Evolutionary conservation across 768 basidiomycete genomes (phyloP), one percentile per base, ranked within the genome.

Genomic region (Phaeotremella fagi): DNA sequence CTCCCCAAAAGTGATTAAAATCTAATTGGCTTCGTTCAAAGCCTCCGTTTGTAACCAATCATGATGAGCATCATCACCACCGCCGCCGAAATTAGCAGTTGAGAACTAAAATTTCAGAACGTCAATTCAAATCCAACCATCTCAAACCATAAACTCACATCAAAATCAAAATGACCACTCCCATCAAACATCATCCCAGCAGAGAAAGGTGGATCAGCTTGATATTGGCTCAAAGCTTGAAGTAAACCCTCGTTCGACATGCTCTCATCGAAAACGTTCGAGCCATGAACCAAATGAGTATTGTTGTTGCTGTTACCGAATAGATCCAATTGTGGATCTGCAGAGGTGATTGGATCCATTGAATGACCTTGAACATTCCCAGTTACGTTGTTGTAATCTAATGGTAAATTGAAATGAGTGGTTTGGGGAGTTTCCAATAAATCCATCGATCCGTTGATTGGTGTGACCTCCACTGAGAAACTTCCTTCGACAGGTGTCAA

Each of bases 161-260:
- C 38, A 41, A 41, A 41, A 11, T 41, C 38, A 12, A 41, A 41
- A 12, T 20, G 12, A 14, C 38, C 38, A 20, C 38, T 41, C 18
- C 38, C 38, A 41, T 41, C 38, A 22, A 41, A 41, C 38, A 41
- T 41, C 38, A 41, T 41, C 38, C 22, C 12, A 41, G 38, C 38
- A 7, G 38, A 41, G 20, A 14, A 41, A 12, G 38, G 20, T 22
- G 12, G 38, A 6, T 41, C 38, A 6, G 12, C 38, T 12, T 22
- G 12, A 41, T 12, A 41, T 9, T 11, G 22, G 7, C 38, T 20
- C 12, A 41, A 20, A 41, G 38, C 38, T 22, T 41, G 38, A 6
- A 41, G 18, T 6, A 41, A 20, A 22, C 22, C 38, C 7, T 20
- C 38, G 38, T 41, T 41, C 38, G 22, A 22, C 38, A 41, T 12